phyloP scores from a whole-genome alignment of 805 yeast species.

The Middelhovenomyces tepae region DNA sequence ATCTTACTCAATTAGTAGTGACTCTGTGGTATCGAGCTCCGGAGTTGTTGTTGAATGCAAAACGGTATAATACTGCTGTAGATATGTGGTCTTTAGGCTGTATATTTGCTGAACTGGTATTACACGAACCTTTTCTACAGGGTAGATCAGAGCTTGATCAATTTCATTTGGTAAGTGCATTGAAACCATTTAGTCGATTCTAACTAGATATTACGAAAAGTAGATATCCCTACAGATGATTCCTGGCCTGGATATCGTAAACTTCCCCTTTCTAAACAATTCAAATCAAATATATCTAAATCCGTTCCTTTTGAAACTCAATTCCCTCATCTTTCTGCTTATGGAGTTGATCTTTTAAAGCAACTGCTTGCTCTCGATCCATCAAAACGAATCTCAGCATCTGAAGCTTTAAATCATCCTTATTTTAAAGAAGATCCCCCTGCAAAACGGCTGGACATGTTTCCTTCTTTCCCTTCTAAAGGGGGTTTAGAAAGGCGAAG shows the following conservation, averaged over 20 bases:
- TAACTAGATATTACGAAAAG: background rate
- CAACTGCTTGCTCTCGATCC: constrained; percentile 38
- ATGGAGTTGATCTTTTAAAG: constrained; percentile 29
- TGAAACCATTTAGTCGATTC: background rate
- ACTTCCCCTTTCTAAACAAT: background rate
- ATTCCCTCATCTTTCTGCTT: constrained; percentile 14
- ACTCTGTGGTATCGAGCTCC: constrained; percentile 41
- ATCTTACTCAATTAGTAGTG: constrained; percentile 31
- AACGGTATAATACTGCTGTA: constrained; percentile 24
- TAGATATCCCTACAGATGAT: background rate
- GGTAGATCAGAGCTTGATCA: constrained; percentile 41
- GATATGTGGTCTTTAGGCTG: constrained; percentile 57
- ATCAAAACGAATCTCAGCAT: constrained; percentile 33
- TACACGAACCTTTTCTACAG: constrained; percentile 34
- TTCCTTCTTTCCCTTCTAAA: constrained; percentile 22
- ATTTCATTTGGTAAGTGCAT: constrained; percentile 18
- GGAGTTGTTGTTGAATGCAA: constrained; percentile 8
- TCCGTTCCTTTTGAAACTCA: constrained; percentile 3
- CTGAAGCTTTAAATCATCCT: constrained; percentile 36
- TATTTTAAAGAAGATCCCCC: constrained; percentile 36
- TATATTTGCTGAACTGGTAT: constrained; percentile 44
- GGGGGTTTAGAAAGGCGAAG: too few species aligned
- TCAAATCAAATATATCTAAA: background rate
- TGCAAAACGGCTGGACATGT: constrained; percentile 26
- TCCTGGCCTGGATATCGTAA: background rate